Conservation (phyloP, 179 eudicot species). For the Actinidia polygama region DNA sequence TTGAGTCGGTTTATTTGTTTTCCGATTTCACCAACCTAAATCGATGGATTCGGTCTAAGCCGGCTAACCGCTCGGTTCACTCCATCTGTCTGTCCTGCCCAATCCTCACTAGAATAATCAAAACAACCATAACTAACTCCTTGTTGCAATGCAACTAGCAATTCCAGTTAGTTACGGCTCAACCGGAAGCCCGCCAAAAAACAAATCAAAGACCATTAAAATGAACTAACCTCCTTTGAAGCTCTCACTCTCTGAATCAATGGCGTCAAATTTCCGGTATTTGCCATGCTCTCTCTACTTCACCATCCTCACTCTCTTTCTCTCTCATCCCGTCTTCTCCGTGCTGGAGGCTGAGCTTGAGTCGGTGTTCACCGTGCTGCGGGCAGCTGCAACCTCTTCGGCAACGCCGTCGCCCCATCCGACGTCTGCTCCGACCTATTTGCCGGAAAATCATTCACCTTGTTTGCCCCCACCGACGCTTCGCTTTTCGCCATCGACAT, state of each 20-base stretch:
- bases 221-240: too few species aligned
- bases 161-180: too few species aligned
- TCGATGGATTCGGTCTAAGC: too few species aligned
- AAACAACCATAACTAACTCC: too few species aligned
- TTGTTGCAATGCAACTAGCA: too few species aligned
- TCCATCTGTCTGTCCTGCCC: too few species aligned
- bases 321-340: slow-evolving; percentile 13
- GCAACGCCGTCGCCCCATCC: slow-evolving; percentile 33
- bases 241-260: background rate
- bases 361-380: slow-evolving; percentile 14
- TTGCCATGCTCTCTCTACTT: background rate
- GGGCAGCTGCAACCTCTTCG: slow-evolving; percentile 34
- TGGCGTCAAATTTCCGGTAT: background rate
- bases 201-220: too few species aligned
- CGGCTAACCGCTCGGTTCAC: too few species aligned
- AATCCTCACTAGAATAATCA: too few species aligned
- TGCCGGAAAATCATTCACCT: slow-evolving; percentile 27
- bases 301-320: slow-evolving; percentile 4
- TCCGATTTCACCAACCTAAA: too few species aligned
- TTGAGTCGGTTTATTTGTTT: too few species aligned
- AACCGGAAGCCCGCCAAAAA: too few species aligned
- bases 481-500: slow-evolving; percentile 29
- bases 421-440: slow-evolving; percentile 22
- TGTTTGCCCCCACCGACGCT: slow-evolving; percentile 32
- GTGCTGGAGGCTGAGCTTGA: slow-evolving; percentile 23